phyloP scores from a whole-genome alignment of 805 yeast species.

The Zygotorulaspora sp. region DNA sequence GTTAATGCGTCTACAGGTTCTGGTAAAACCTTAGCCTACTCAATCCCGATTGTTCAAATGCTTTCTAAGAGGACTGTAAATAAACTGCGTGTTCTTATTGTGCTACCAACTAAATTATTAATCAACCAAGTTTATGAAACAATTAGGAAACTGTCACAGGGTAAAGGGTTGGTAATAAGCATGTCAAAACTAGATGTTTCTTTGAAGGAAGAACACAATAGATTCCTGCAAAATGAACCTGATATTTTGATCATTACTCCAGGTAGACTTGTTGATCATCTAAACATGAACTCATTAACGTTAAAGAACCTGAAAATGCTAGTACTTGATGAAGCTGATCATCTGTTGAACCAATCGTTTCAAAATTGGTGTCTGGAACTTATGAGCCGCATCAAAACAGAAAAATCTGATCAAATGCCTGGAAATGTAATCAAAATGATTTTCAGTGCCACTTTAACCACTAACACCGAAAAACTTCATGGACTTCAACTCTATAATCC shows the following conservation, averaged over 20 bases:
- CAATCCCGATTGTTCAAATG: constrained; percentile 74
- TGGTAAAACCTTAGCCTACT: constrained; percentile 89
- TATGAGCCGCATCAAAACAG: constrained; percentile 38
- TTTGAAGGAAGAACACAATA: constrained; percentile 56
- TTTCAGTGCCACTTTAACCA: constrained; percentile 89
- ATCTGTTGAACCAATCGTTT: constrained; percentile 78
- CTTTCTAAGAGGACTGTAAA: constrained; percentile 64
- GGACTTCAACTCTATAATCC: constrained; percentile 66
- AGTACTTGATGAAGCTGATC: constrained; percentile 79
- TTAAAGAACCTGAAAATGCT: constrained; percentile 55
- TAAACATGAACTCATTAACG: constrained; percentile 40
- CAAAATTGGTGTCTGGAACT: constrained; percentile 82
- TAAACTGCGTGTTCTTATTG: constrained; percentile 63
- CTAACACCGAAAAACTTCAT: constrained; percentile 84
- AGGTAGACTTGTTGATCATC: constrained; percentile 78
- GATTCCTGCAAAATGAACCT: constrained; percentile 46
- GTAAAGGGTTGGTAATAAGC: constrained; percentile 52
- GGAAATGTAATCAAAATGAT: constrained; percentile 58
- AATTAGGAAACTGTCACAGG: constrained; percentile 53
- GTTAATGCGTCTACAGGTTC: constrained; percentile 96
- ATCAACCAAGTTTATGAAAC: constrained; percentile 75
- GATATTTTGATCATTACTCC: constrained; percentile 72
- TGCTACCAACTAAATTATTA: constrained; percentile 89
- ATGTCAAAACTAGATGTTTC: constrained; percentile 57
- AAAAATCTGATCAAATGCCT: constrained; percentile 31